These are phyloP conservation scores for Jaenimonas drosophilae DNA, from an alignment of 208 protist species.

Conservation along the genomic window DNA sequence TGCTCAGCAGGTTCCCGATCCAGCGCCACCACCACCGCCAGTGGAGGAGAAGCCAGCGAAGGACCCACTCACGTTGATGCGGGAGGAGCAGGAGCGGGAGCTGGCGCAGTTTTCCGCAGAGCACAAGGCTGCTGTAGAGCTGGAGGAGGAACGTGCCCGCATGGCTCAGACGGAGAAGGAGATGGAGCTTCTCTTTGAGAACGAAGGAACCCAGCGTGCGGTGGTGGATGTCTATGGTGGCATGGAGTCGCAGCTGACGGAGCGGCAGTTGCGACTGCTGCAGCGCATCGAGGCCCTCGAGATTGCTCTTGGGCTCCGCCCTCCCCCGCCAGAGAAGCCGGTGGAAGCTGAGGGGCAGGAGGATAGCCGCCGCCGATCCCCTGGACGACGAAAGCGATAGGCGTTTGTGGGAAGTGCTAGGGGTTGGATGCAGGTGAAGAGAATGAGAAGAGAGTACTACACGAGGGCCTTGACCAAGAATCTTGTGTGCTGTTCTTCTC, in stretches of 20 bases:
- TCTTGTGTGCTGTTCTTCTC: too few relatives aligned
- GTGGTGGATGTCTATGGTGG: slow-evolving; percentile 56
- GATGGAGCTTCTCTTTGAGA: slow-evolving; percentile 62
- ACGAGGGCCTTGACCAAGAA: background rate
- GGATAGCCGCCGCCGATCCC: background rate
- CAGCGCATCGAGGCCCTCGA: slow-evolving; percentile 66
- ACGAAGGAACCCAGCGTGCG: slow-evolving; percentile 28
- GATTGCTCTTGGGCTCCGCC: slow-evolving; percentile 26
- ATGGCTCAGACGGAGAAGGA: slow-evolving; percentile 38
- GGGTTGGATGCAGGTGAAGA: background rate
- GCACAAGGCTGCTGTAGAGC: slow-evolving; percentile 32
- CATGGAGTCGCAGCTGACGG: slow-evolving; percentile 36
- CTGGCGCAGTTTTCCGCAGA: slow-evolving; percentile 16
- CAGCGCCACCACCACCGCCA: background rate
- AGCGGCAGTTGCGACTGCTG: slow-evolving; percentile 54
- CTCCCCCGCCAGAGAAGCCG: background rate
- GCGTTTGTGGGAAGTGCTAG: too few relatives aligned
- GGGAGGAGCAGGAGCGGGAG: slow-evolving; percentile 30
- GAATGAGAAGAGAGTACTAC: background rate
- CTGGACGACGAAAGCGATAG: background rate
- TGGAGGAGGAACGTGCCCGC: slow-evolving; percentile 13
- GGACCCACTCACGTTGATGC: slow-evolving; percentile 12
- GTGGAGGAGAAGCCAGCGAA: slow-evolving; percentile 7
- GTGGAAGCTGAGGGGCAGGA: background rate
- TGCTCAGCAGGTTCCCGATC: slow-evolving; percentile 1